Evolutionary conservation across 257 asterid genomes (phyloP).

Genomic region (Nicotiana obtusifolia): DNA sequence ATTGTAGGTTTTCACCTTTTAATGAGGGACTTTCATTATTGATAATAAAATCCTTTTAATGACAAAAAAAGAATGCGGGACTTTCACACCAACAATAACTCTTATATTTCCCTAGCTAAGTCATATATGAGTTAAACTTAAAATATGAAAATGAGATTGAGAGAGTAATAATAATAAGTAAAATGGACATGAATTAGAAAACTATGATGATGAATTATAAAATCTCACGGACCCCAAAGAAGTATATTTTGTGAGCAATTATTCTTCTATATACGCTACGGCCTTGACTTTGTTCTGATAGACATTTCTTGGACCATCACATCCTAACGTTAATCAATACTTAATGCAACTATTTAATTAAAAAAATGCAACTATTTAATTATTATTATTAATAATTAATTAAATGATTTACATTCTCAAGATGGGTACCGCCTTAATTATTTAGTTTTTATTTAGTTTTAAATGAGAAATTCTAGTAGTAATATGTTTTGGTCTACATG

Average conservation of each 20-base stretch:
- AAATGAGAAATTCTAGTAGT: not conserved
- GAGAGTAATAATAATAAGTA: no score
- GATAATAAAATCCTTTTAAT: no score
- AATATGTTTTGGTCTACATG: not conserved
- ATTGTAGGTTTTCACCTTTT: no score
- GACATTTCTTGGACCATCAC: slow-evolving; percentile 7
- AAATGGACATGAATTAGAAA: not conserved
- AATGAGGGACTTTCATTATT: no score
- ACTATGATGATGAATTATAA: not conserved
- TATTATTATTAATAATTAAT: not conserved
- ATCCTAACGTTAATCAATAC: not conserved
- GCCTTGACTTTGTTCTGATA: not conserved
- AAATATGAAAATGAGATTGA: no score
- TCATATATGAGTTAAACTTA: no score
- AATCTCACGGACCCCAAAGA: not conserved
- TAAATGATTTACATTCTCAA: no score
- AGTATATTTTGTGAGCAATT: not conserved
- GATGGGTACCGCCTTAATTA: not conserved
- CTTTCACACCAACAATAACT: no score
- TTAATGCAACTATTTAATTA: not conserved
- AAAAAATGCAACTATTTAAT: not conserved
- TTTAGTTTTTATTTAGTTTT: not conserved
- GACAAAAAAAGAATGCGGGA: no score
- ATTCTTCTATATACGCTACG: not conserved
- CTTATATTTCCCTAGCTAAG: no score